These are phyloP conservation scores for Blumeria hordei DNA, from an alignment of 2,329 filamentous ascomycete species.

Conservation along the genomic window DNA sequence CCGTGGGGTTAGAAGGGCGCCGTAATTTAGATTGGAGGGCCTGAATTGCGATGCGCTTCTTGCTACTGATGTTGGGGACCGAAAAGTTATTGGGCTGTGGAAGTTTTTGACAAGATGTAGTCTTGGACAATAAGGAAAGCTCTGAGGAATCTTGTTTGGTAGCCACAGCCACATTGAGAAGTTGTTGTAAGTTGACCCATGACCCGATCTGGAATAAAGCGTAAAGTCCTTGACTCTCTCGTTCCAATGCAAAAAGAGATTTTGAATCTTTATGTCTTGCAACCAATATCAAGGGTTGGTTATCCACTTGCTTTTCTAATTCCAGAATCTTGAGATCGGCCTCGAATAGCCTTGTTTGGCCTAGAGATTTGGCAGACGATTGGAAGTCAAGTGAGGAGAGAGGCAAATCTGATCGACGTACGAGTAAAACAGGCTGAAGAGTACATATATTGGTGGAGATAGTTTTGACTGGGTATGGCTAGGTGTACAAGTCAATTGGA, in stretches of 20 bases:
- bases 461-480: slow-evolving; percentile 30
- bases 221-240: slow-evolving; percentile 35
- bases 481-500: slow-evolving; percentile 2
- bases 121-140: not conserved
- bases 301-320: slow-evolving; percentile 33
- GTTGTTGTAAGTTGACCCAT: slow-evolving; percentile 35
- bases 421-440: slow-evolving; percentile 34
- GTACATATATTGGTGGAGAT: slow-evolving; percentile 27
- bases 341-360: slow-evolving; percentile 31
- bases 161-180: slow-evolving; percentile 26
- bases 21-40: slow-evolving; percentile 36
- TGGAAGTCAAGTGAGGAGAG: slow-evolving; percentile 36
- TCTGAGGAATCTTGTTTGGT: slow-evolving; percentile 17
- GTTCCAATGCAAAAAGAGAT: slow-evolving; percentile 38
- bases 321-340: slow-evolving; percentile 38
- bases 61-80: slow-evolving; percentile 12
- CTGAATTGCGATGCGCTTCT: slow-evolving; percentile 34
- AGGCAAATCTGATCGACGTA: slow-evolving; percentile 33
- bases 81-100: no score
- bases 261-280: slow-evolving; percentile 31
- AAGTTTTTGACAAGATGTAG: no score
- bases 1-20: slow-evolving; percentile 14
- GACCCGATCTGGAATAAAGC: slow-evolving; percentile 41
- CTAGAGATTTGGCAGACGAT: slow-evolving; percentile 24
- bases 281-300: slow-evolving; percentile 30